Evolutionary conservation across 805 yeast species (phyloP), one percentile per base, ranked within the genome.

Genomic region (Starmerella sirachaensis): DNA sequence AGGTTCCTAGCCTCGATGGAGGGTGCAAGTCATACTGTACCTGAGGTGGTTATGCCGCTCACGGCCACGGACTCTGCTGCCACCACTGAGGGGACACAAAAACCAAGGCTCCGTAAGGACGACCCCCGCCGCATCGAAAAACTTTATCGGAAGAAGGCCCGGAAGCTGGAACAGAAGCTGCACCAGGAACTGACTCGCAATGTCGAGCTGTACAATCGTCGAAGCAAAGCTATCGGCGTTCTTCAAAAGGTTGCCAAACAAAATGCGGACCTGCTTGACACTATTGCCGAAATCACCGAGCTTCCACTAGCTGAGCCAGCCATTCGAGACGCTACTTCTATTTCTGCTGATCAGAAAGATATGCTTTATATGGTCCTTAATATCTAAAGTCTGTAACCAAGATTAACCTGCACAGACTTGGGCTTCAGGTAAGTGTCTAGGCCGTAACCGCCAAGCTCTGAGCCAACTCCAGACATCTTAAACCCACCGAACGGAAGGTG

Each of bases 401-500:
- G 45, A 38, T 51, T 51, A 33, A 63, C 56, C 37, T 61, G 65
- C 35, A 86, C 93, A 35, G 95, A 79, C 70, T 86, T 88, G 48
- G 68, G 70, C 60, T 83, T 93, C 46, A 83, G 75, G 69, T 85
- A 88, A 60, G 76, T 78, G 43, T 78, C 81, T 54, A 88, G 63
- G 41, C 93, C 93, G 48, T 83, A 86, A 44, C 70, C 72, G 54
- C 95, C 95, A 70, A 85, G 75, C 68, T 88, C 95, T 61, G 93
- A 74, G 56, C 97, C 96, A 45, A 79, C 67, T 61, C 97, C 97
- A 41, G 91, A 77, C 69, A 76, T 75, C 61, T 83, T 83, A 67
- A 69, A 80, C 31, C 95, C 95, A 53, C 95, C 95, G 61, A 86
- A 86, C 55, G 95, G 95, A 60, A 86, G 79, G 60, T 72, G 68